Conservation (phyloP, 179 eudicot species). For the Gypsophila paniculata region DNA sequence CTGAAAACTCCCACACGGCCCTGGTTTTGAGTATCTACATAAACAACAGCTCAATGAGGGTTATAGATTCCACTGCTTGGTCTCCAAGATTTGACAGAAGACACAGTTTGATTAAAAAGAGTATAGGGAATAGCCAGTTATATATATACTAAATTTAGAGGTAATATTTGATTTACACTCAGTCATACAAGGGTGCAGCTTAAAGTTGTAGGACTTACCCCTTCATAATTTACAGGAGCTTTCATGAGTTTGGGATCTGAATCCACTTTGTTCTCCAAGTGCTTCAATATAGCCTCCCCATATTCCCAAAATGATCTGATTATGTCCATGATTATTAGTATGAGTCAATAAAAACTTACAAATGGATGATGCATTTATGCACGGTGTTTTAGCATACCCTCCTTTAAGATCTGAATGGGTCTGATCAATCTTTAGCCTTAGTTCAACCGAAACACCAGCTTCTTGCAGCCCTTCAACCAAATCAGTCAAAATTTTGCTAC, state of each 20-base stretch:
- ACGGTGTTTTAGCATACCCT: slow-evolving; percentile 53
- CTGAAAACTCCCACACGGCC: too few relatives aligned
- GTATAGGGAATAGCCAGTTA: neutral
- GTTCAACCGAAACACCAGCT: slow-evolving; percentile 68
- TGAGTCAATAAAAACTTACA: neutral
- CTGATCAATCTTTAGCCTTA: slow-evolving; percentile 82
- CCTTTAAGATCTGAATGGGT: slow-evolving; percentile 77
- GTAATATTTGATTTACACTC: neutral
- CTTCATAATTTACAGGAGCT: slow-evolving; percentile 93
- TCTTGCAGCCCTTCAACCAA: slow-evolving; percentile 82
- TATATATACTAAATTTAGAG: neutral
- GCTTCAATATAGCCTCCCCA: slow-evolving; percentile 82
- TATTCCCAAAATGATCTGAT: slow-evolving; percentile 83
- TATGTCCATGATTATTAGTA: slow-evolving; percentile 13
- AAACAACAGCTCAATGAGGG: too few relatives aligned
- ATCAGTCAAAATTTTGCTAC: slow-evolving; percentile 90
- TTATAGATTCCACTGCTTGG: neutral
- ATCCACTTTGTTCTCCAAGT: slow-evolving; percentile 57
- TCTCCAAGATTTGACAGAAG: neutral
- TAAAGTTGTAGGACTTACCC: slow-evolving; percentile 50
- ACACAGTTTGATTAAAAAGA: neutral
- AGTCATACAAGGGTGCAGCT: neutral
- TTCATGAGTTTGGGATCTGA: slow-evolving; percentile 68
- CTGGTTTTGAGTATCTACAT: too few relatives aligned
- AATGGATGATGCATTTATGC: neutral